Evolutionary conservation across 352 stramenopile genomes (phyloP), one percentile per base, ranked within the genome.

Genomic region (Phytophthora europaea): DNA sequence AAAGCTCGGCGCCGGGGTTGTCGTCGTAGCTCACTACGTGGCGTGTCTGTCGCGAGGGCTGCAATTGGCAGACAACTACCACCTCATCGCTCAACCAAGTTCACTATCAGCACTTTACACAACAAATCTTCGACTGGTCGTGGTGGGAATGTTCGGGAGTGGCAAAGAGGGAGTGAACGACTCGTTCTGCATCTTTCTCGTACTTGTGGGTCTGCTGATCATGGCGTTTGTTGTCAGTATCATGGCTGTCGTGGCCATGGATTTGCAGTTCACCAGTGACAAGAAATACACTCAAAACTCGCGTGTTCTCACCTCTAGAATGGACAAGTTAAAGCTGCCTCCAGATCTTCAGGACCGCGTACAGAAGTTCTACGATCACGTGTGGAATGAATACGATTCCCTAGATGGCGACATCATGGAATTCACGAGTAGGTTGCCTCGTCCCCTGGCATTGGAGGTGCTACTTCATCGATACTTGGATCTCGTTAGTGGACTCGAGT

Each of bases 101-200:
- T 26, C 51, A 22, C 7, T 58, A 36, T 58, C 51, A 22, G 13
- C 51, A 4, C 51, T 34, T 20, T 58, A 58, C 26, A 58, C 51
- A 22, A 43, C 22, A 16, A 58, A 58, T 16, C 23, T 58, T 10
- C 51, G 23, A 16, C 51, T 40, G 4, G 26, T 40, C 4, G 12
- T 58, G 13, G 26, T 40, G 26, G 51, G 51, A 16, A 50, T 50
- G 40, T 50, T 50, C n/a, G 40, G 40, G 0, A 6, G 40, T 22
- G 18, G 15, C 15, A 22, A 22, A 3, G 40, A 22, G 6, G 40
- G 40, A 9, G 40, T 50, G 15, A 50, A 22, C 13, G 40, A 50
- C 40, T 50, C 40, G 40, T 50, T 22, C 40, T 50, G 40, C 40
- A 50, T 50, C 16, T 50, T 50, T n/a, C 40, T 50, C 16, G 40